Evolutionary conservation across 2,329 filamentous ascomycete genomes (phyloP), one percentile per base, ranked within the genome.

Genomic region (Colletotrichum sp.): DNA sequence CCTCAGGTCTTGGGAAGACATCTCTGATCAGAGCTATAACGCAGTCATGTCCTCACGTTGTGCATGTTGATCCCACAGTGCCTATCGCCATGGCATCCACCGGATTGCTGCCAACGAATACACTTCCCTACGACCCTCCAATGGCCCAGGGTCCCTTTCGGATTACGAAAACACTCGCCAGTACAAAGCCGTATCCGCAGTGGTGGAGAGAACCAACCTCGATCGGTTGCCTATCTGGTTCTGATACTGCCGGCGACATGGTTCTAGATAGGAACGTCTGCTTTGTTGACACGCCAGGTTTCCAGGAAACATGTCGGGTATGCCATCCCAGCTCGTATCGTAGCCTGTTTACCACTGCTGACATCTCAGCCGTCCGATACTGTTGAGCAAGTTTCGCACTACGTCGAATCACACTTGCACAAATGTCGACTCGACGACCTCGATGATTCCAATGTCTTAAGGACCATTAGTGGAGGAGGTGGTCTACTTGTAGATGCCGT

Each of bases 261-360:
- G 91, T 98, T 52, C 87, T 99, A 62, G 96, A 99, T 82, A 92
- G 96, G 34, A 99, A 99, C 81, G 86, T 99, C 7, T 98, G 95
- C 84, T 98, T 99, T 82, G 93, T 98, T 74, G 96, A 99, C 85
- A 96, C 95, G 3, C 92, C 94, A 13, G 93, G 93, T 15, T 92
- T 91, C 83, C 86, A 88, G 55, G 86, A 83, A 78, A 89, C 88
- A 62, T 88, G 86, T 62, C 90, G 89, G 49, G 89, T 92, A 84
- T 76, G 90, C 84, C 63, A 30, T 57, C 13, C 30, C 59, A 13
- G 26, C 34, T 57, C 57, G 57, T 15, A 81, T n/a, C 6, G n/a
- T 44, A n/a, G 24, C 26, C 16, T 26, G 62, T 64, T 8, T 18
- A 16, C 12, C 24, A 32, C 60, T 26, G 72, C 72, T 72, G 26